These are phyloP conservation scores for Solanum gandarillasii DNA, from an alignment of 257 asterid genomes.

Conservation along the genomic window DNA sequence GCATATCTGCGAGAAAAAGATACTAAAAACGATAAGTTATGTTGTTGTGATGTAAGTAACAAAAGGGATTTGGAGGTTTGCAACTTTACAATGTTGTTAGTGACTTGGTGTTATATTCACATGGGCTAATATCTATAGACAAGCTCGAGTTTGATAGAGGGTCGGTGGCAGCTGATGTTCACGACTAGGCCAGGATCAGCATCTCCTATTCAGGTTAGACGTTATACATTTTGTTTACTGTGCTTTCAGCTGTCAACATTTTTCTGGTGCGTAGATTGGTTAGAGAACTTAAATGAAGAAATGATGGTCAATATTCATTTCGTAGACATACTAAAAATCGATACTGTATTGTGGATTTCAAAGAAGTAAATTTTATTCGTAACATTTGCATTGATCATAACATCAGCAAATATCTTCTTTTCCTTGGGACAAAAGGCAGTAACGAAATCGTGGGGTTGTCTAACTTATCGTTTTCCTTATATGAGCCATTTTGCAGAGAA, in stretches of 20 bases:
- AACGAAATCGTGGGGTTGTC: background rate
- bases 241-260: background rate
- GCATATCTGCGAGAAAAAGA: background rate
- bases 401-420: too few relatives aligned
- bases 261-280: background rate
- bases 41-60: background rate
- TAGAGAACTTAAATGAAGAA: background rate
- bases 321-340: background rate
- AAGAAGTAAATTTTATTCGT: too few relatives aligned
- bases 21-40: background rate
- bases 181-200: constrained; percentile 93
- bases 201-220: constrained; percentile 74
- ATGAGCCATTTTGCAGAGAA: constrained; percentile 42
- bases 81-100: background rate
- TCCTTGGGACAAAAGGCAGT: too few relatives aligned
- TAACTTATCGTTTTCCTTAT: background rate
- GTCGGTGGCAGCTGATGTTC: constrained; percentile 91
- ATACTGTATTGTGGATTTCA: background rate
- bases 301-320: background rate
- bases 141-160: constrained; percentile 77
- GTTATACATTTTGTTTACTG: background rate
- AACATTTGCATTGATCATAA: too few relatives aligned
- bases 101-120: background rate
- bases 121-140: constrained; percentile 33
- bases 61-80: background rate